phyloP scores from a whole-genome alignment of 345 rosid species.

The Camelina laxa region DNA sequence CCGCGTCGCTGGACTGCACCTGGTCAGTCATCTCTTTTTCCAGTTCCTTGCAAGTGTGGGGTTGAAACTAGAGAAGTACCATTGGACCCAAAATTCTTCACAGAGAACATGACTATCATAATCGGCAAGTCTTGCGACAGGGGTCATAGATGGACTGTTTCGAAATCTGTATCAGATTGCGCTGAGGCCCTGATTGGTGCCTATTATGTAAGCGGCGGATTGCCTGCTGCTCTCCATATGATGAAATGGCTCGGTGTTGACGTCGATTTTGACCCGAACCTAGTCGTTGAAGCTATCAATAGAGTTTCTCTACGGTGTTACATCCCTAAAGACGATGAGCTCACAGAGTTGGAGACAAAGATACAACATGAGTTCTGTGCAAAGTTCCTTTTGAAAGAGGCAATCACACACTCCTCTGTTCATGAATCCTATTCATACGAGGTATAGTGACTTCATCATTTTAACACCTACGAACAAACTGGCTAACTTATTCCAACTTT shows the following conservation, averaged over 20 bases:
- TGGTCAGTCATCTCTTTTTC: slow-evolving; percentile 61
- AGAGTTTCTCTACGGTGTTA: slow-evolving; percentile 54
- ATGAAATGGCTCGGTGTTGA: slow-evolving; percentile 84
- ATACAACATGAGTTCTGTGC: slow-evolving; percentile 61
- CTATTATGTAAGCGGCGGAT: slow-evolving; percentile 72
- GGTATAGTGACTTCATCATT: slow-evolving; percentile 49
- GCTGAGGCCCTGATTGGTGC: slow-evolving; percentile 89
- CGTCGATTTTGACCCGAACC: slow-evolving; percentile 53
- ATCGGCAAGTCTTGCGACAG: slow-evolving; percentile 68
- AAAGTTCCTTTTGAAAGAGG: slow-evolving; percentile 82
- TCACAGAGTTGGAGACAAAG: slow-evolving; percentile 62
- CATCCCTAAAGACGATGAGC: slow-evolving; percentile 53
- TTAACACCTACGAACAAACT: background rate
- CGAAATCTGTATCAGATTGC: slow-evolving; percentile 85
- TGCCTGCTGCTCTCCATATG: slow-evolving; percentile 61
- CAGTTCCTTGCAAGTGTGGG: slow-evolving; percentile 70
- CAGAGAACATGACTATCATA: slow-evolving; percentile 54
- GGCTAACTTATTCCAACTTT: slow-evolving; percentile 6
- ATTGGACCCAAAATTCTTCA: slow-evolving; percentile 59
- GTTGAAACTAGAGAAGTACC: slow-evolving; percentile 74
- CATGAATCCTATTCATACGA: slow-evolving; percentile 66
- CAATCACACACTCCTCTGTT: slow-evolving; percentile 70
- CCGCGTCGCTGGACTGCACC: slow-evolving; percentile 96
- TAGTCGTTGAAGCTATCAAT: slow-evolving; percentile 54
- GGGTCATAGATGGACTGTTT: slow-evolving; percentile 90